Base-by-base conservation (phyloP, 441 rosid genomes). In the Gossypium davidsonii region DNA sequence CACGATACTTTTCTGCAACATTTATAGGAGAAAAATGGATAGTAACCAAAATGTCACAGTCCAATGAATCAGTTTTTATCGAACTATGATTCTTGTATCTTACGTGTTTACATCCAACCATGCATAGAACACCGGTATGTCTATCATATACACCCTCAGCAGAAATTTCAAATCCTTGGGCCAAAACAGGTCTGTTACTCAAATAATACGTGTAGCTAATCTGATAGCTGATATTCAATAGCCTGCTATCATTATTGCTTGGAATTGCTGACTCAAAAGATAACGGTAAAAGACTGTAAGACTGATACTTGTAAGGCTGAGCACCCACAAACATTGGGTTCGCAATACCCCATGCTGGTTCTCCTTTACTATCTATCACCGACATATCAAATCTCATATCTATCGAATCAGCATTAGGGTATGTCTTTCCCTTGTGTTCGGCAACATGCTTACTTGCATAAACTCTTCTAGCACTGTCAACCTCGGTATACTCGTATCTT, bases 131-230 rank as follows among this genome's bases (percentile, higher is more conserved):
- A 70, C 99, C 97, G 15, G 82, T 82, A 51, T 84, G 79, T 25
- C 77, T 73, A 82, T 88, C 81, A 76, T 94, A 92, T 3, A 80
- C 81, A 73, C 99, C 99, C 81, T 94, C 99, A 25, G 94, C 93
- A 72, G 83, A 81, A 78, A 94, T 84, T 72, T 82, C 87, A 55
- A 82, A 79, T 1, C 73, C 76, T 60, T 68, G 77, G 25, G 84
- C 67, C 11, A 79, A 79, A 26, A 74, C 68, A 60, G 44, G 48
- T 62, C 31, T 70, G 49, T 73, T 75, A 44, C 77, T 80, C 28
- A 79, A 76, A 74, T 59, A 56, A 79, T 78, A 70, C 34, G 75
- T 46, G 69, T 86, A 83, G 73, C 75, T 77, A 74, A 94, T 78
- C 21, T 74, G 78, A 74, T 91, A 92, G 82, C 97, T 94, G 67